A percentile compares a stretch with the other conserved stretches of the same genome.
Conservation (phyloP, 345 rosid species). For the Sonneratia alba region DNA sequence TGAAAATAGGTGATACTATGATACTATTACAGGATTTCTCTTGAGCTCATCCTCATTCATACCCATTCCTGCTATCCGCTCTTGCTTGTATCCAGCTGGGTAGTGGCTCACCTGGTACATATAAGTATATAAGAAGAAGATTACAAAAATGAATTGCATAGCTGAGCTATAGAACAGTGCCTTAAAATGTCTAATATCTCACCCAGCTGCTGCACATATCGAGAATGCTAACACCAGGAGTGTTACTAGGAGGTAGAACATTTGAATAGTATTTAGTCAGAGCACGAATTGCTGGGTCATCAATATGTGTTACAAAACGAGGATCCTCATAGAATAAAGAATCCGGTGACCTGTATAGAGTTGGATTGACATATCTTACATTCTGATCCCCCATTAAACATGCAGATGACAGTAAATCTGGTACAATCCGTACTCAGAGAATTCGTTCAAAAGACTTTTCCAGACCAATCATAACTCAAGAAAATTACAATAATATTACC, state of each 20-base stretch:
- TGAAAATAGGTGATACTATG: background rate
- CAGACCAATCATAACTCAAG: background rate
- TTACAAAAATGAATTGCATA: too few relatives aligned
- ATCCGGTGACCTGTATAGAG: conserved; percentile 58
- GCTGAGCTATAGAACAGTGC: too few relatives aligned
- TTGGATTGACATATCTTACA: background rate
- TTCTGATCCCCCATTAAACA: background rate
- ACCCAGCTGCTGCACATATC: conserved; percentile 99
- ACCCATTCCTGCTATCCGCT: conserved; percentile 66
- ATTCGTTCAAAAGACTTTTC: too few relatives aligned
- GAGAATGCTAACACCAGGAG: conserved; percentile 73
- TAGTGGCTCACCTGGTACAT: conserved; percentile 72
- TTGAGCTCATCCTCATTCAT: conserved; percentile 84
- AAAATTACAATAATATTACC: background rate
- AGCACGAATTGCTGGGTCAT: conserved; percentile 84
- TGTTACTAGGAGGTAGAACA: conserved; percentile 69
- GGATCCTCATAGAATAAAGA: conserved; percentile 65
- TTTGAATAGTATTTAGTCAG: conserved; percentile 65
- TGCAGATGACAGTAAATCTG: background rate
- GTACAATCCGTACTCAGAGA: background rate
- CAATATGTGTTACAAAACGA: conserved; percentile 84
- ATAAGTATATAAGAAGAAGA: background rate
- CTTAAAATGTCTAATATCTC: conserved; percentile 17
- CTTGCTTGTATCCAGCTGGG: conserved; percentile 86
- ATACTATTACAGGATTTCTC: conserved; percentile 45